Conservation (phyloP, 2,329 filamentous ascomycete species). For the Aureobasidium pullulans region DNA sequence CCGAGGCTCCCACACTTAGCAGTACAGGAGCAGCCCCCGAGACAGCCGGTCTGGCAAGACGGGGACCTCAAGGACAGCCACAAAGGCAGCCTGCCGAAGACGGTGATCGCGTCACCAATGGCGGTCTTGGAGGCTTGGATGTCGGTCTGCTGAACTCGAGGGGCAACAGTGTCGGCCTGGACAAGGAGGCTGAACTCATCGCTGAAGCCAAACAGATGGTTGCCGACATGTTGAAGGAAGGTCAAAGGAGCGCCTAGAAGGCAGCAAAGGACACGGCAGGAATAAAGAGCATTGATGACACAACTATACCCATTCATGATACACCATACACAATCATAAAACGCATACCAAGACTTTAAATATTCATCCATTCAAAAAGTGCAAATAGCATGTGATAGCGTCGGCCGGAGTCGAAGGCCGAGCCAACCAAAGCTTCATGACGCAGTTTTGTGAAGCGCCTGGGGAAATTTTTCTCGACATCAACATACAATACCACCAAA, state of each 20-base stretch:
- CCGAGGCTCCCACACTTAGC: conserved; percentile 32
- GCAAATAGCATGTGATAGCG: conserved; percentile 5
- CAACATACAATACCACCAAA: not conserved
- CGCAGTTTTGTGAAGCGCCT: not conserved
- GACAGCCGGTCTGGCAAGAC: conserved; percentile 12
- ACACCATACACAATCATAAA: not conserved
- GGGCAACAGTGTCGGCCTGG: conserved; percentile 70
- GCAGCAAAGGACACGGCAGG: not conserved
- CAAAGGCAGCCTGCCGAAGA: conserved; percentile 16
- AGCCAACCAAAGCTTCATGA: conserved; percentile 1
- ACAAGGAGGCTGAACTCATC: conserved; percentile 80
- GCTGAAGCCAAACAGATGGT: conserved; percentile 52
- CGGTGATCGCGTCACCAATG: conserved; percentile 32
- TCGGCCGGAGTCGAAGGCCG: not conserved
- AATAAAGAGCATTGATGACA: not conserved
- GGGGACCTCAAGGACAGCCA: conserved; percentile 12
- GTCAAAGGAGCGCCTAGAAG: not conserved
- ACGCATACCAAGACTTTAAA: not conserved
- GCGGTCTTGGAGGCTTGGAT: conserved; percentile 55
- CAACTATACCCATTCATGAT: not conserved
- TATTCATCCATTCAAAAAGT: not conserved
- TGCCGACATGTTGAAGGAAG: conserved; percentile 24
- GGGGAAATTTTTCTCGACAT: conserved; percentile 10
- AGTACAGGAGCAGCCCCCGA: conserved; percentile 19
- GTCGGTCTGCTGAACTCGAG: conserved; percentile 85